Base-by-base conservation (phyloP, 202 grass and related monocot genomes). In the Cymbopogon flexuosus region DNA sequence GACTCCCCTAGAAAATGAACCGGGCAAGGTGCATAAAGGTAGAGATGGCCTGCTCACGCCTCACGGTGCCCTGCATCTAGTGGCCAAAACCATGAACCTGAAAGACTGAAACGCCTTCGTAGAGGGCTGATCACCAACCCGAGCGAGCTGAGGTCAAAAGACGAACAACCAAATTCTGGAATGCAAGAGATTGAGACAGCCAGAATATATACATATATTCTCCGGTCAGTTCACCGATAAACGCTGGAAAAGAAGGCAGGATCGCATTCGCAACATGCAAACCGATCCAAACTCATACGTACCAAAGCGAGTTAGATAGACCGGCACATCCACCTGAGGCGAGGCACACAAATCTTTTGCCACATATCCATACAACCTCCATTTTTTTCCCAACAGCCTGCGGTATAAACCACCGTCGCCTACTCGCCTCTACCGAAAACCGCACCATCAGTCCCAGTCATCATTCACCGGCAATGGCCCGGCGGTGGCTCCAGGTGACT, bases 271-370 rank as follows among this genome's bases (percentile, higher is more conserved):
- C 49, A 31, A 0, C 79, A 13, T 74, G 37, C 57, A 62, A 76
- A 63, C 46, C 58, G 13, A 33, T 22, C 0, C 14, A n/a, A 46
- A 36, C 65, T 30, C 36, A n/a, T 10, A 11, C 11, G 24, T 29
- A 24, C 29, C 57, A 40, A 18, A 65, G 47, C 69, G 9, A 60
- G 82, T 73, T 86, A 86, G 88, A 79, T 86, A 57, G 52, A 83
- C 60, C 84, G 54, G 54, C 54, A 30, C 74, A 90, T 79, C 88
- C 75, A 79, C 87, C 62, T 31, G 54, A 2, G 49, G 9, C 19
- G 8, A 66, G 24, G 5, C 43, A 16, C 10, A 3, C 58, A 7
- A 75, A 36, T 11, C 64, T 60, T 75, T 75, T 19, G 27, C 13
- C 51, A 39, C 35, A 29, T 62, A 62, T 12, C 56, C 31, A 18